Evolutionary conservation across 768 basidiomycete genomes (phyloP).

Genomic region (Sistotremastrum suecicum): DNA sequence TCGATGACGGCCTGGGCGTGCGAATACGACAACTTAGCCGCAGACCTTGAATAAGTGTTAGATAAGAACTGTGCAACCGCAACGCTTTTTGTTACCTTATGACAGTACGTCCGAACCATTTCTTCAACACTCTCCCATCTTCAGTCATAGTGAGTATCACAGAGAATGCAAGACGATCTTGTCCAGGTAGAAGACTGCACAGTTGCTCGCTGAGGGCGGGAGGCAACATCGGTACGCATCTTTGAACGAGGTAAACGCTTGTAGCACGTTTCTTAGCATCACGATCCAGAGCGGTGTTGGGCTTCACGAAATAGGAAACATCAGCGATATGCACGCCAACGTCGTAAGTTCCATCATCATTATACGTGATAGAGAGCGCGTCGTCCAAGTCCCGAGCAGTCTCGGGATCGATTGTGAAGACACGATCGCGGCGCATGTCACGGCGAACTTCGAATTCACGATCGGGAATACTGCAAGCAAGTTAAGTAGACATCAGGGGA

Average conservation of each 20-base stretch:
- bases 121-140: conserved; percentile 71
- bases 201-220: conserved; percentile 85
- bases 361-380: conserved; percentile 76
- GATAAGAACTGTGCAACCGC: conserved; percentile 5
- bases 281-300: conserved; percentile 93
- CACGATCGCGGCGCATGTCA: conserved; percentile 71
- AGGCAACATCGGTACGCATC: conserved; percentile 94
- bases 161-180: conserved; percentile 86
- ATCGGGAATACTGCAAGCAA: conserved; percentile 57
- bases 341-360: conserved; percentile 87
- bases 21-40: conserved; percentile 70
- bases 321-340: conserved; percentile 95
- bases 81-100: conserved; percentile 44
- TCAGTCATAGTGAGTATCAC: conserved; percentile 73
- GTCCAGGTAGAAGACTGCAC: conserved; percentile 80
- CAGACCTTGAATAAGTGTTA: conserved; percentile 40
- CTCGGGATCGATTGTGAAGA: conserved; percentile 90
- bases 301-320: conserved; percentile 89
- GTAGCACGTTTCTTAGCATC: conserved; percentile 97
- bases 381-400: conserved; percentile 90
- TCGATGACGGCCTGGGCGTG: conserved; percentile 77
- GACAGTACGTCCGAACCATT: conserved; percentile 88
- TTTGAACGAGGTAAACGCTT: conserved; percentile 92
- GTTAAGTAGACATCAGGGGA: neutral
- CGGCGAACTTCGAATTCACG: conserved; percentile 77